Evolutionary conservation across 192 early-diverging fungal species (phyloP).

Genomic region (Diversispora epigaea): DNA sequence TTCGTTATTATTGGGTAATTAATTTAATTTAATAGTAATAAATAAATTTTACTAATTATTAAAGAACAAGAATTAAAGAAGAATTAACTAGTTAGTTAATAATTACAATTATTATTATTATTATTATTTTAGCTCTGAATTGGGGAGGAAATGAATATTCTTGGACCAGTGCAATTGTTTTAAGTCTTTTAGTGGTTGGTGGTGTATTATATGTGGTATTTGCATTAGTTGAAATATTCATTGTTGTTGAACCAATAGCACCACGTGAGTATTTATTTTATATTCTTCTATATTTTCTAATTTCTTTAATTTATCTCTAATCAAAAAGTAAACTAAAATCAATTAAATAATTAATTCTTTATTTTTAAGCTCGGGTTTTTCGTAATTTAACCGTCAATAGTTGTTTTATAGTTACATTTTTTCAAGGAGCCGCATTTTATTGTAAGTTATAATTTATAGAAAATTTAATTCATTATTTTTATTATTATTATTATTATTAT

Average conservation of each 20-base stretch:
- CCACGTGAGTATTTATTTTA: constrained; percentile 39
- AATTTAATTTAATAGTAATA: too few relatives aligned
- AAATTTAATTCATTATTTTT: too few relatives aligned
- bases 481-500: not conserved
- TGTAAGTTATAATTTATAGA: not conserved
- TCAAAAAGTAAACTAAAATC: constrained; percentile 22
- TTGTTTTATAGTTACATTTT: not conserved
- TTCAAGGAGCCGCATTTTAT: not conserved
- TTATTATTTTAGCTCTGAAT: constrained; percentile 55
- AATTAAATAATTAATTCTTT: not conserved
- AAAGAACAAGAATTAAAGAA: too few relatives aligned
- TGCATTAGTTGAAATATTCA: constrained; percentile 59
- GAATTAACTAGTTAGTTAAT: too few relatives aligned
- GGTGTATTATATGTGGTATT: constrained; percentile 50
- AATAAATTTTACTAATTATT: too few relatives aligned
- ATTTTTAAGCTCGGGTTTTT: not conserved
- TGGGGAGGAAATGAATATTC: constrained; percentile 69
- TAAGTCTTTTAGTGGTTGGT: constrained; percentile 57
- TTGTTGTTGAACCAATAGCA: constrained; percentile 70
- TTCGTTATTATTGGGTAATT: constrained; percentile 45
- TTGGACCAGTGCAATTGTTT: constrained; percentile 62
- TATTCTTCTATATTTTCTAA: not conserved
- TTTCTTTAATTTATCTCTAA: not conserved
- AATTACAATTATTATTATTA: too few relatives aligned
- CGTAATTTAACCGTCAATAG: not conserved